Percentiles rank a stretch among this genome's conserved stretches.
Conservation (phyloP, 805 yeast genomes). For the Suhomyces prunicola region DNA sequence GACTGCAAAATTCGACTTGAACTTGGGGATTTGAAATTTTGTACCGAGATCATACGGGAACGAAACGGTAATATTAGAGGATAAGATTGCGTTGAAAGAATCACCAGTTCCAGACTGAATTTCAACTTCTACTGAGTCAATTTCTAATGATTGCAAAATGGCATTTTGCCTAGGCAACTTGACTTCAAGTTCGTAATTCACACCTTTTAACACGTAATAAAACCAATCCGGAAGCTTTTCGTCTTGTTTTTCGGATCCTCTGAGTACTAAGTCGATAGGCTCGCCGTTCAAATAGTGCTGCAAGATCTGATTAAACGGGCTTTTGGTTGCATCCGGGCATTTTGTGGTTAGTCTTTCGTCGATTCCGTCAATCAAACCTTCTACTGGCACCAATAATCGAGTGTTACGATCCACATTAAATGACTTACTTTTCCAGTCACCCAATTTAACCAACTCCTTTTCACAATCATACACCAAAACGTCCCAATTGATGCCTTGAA, state of each 20-base stretch:
- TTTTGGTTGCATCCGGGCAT: conserved; percentile 18
- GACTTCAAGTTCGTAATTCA: conserved; percentile 11
- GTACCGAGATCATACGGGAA: conserved; percentile 2
- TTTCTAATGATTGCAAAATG: neutral
- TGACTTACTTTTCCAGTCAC: conserved; percentile 17
- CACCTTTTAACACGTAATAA: conserved; percentile 13
- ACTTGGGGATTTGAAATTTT: conserved; percentile 5
- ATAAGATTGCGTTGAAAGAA: neutral
- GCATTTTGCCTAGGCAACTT: conserved; percentile 11
- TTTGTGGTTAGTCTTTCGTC: conserved; percentile 15
- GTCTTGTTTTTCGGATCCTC: conserved; percentile 14
- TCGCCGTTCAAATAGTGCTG: conserved; percentile 16
- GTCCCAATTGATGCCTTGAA: conserved; percentile 26
- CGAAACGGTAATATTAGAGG: conserved; percentile 4
- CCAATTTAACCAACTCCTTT: conserved; percentile 16
- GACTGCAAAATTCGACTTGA: conserved; percentile 7
- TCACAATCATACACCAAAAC: conserved; percentile 26
- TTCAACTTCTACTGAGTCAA: neutral
- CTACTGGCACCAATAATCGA: conserved; percentile 14
- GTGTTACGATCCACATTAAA: conserved; percentile 13
- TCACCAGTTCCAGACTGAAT: neutral
- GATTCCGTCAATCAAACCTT: conserved; percentile 18
- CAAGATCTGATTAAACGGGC: conserved; percentile 19
- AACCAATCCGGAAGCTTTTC: conserved; percentile 25
- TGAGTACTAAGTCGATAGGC: conserved; percentile 14